phyloP scores from a whole-genome alignment of 2,329 filamentous ascomycete genomes.

The Canariomyces notabilis region DNA sequence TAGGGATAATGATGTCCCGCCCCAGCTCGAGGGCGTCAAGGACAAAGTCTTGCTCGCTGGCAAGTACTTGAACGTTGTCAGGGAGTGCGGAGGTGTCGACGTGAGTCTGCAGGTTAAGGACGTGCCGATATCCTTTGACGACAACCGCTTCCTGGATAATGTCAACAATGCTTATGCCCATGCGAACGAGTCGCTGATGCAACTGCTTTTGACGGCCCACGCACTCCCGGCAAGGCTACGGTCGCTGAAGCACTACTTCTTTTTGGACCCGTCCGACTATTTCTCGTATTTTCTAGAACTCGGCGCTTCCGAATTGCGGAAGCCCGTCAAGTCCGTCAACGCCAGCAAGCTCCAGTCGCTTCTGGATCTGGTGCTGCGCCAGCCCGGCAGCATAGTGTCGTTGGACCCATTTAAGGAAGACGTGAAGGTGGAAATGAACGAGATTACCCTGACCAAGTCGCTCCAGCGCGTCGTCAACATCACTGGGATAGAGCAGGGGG shows the following conservation, averaged over 20 bases:
- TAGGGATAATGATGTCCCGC: constrained; percentile 83
- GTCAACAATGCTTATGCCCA: constrained; percentile 93
- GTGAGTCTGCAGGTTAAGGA: constrained; percentile 83
- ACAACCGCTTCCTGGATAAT: constrained; percentile 87
- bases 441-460: constrained; percentile 86
- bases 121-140: constrained; percentile 88
- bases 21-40: constrained; percentile 83
- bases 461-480: constrained; percentile 96
- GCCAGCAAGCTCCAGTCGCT: constrained; percentile 89
- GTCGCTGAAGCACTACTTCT: constrained; percentile 98
- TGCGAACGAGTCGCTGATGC: constrained; percentile 88
- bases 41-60: constrained; percentile 93
- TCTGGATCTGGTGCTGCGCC: constrained; percentile 92
- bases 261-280: constrained; percentile 95
- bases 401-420: constrained; percentile 98
- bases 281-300: constrained; percentile 97
- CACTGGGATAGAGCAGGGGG: constrained; percentile 87
- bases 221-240: constrained; percentile 79
- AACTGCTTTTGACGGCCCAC: constrained; percentile 87
- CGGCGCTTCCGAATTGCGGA: constrained; percentile 80
- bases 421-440: constrained; percentile 96
- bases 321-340: constrained; percentile 83
- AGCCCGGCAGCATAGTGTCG: constrained; percentile 88
- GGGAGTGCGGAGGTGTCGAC: constrained; percentile 94
- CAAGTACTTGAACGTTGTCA: constrained; percentile 96